These are phyloP conservation scores for Guillardia theta DNA, from an alignment of 78 protist species.

Conservation along the genomic window DNA sequence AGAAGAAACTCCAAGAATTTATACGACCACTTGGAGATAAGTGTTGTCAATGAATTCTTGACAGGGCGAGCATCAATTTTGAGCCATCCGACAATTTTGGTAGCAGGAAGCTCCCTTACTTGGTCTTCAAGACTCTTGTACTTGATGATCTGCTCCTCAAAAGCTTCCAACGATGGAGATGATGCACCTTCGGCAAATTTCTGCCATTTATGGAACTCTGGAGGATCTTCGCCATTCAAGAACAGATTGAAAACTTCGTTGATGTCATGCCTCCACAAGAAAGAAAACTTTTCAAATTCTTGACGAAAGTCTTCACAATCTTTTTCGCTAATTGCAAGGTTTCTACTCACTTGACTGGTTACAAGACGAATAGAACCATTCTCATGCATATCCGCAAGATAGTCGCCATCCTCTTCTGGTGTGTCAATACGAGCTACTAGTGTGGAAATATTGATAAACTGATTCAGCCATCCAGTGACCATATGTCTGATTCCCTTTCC, in stretches of 20 bases:
- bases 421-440: constrained; percentile 58
- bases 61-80: constrained; percentile 61
- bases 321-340: neutral
- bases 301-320: neutral
- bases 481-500: neutral
- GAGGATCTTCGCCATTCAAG: neutral
- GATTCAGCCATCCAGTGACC: neutral
- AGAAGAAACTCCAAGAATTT: constrained; percentile 31
- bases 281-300: neutral
- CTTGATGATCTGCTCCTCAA: constrained; percentile 53
- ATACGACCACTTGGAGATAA: constrained; percentile 54
- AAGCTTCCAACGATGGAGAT: neutral
- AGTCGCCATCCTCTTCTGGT: constrained; percentile 48
- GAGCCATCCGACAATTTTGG: constrained; percentile 47
- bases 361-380: neutral
- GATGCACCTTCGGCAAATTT: neutral
- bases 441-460: constrained; percentile 19
- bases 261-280: constrained; percentile 50
- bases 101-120: neutral
- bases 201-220: neutral
- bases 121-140: neutral
- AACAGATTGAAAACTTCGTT: constrained; percentile 35
- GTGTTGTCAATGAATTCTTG: constrained; percentile 11
- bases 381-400: constrained; percentile 24
- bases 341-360: neutral